Evolutionary conservation across 108 stramenopile species (phyloP).

Genomic region (Skeletonema costatum): DNA sequence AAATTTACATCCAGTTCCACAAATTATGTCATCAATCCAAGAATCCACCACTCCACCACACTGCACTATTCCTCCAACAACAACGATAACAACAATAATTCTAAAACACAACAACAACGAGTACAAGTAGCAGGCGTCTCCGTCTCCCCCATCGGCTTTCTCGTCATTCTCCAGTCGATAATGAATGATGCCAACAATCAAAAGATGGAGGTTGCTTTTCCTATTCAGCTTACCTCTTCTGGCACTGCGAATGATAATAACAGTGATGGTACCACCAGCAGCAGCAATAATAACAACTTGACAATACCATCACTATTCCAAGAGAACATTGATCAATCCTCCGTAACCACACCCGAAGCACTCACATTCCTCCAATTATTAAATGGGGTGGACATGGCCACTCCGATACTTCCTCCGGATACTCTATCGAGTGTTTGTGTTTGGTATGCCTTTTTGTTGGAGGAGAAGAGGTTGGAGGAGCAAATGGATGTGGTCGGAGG

Average conservation of each 20-base stretch:
- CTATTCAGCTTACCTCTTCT: slow-evolving; percentile 11
- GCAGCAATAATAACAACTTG: background rate
- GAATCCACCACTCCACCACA: too few relatives aligned
- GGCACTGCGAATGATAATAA: background rate
- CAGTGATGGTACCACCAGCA: background rate
- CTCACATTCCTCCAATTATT: slow-evolving; percentile 71
- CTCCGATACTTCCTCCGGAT: slow-evolving; percentile 71
- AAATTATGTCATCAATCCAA: too few relatives aligned
- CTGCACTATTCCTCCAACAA: background rate
- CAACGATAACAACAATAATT: background rate
- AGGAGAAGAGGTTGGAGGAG: background rate
- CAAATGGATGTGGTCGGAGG: background rate
- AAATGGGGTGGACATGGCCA: slow-evolving; percentile 78
- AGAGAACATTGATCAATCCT: slow-evolving; percentile 34
- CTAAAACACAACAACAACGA: background rate
- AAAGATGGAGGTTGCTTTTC: slow-evolving; percentile 7
- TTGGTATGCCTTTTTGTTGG: slow-evolving; percentile 37
- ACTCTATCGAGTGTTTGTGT: slow-evolving; percentile 24
- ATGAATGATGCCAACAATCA: background rate
- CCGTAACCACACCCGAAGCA: slow-evolving; percentile 68
- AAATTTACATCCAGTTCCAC: too few relatives aligned
- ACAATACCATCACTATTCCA: slow-evolving; percentile 26
- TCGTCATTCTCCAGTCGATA: slow-evolving; percentile 9
- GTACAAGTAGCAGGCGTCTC: slow-evolving; percentile 22
- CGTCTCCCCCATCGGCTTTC: slow-evolving; percentile 24